phyloP scores from a whole-genome alignment of 352 stramenopile species.

The Lagenidium sp. region DNA sequence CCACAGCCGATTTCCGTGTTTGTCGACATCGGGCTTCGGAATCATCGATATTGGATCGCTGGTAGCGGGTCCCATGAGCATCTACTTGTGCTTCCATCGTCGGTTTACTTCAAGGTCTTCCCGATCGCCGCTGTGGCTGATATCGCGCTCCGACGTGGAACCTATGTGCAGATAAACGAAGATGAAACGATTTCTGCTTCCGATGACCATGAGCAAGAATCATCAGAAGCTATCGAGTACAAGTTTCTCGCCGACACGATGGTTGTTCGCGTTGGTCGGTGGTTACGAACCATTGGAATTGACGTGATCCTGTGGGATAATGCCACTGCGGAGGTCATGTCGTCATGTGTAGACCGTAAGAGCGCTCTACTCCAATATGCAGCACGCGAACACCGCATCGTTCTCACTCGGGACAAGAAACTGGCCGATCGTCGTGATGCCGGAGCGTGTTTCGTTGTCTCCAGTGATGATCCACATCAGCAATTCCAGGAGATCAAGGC shows the following conservation, averaged over 20 bases:
- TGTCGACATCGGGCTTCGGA: conserved; percentile 23
- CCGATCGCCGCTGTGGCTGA: conserved; percentile 20
- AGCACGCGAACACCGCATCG: conserved; percentile 52
- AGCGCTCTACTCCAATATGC: conserved; percentile 33
- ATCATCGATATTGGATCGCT: conserved; percentile 27
- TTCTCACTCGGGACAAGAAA: conserved; percentile 72
- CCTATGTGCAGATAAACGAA: no score
- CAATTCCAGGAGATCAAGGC: conserved; percentile 74
- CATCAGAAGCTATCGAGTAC: conserved; percentile 16
- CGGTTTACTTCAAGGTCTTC: conserved; percentile 33
- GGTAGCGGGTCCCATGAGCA: conserved; percentile 36
- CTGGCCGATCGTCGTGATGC: conserved; percentile 52
- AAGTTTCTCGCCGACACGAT: conserved; percentile 75
- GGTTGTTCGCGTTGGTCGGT: conserved; percentile 60
- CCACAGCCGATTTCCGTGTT: conserved; percentile 25
- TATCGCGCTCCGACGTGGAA: conserved; percentile 21
- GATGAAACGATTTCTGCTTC: no score
- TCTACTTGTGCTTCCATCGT: conserved; percentile 27
- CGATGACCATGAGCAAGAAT: neutral
- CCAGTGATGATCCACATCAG: conserved; percentile 51
- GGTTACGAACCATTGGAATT: conserved; percentile 66
- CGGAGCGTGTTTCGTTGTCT: conserved; percentile 66
- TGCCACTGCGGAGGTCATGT: conserved; percentile 15
- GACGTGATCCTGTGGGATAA: conserved; percentile 63
- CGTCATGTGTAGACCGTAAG: conserved; percentile 32